Evolutionary conservation across 2,329 filamentous ascomycete genomes (phyloP).

Genomic region (Cercospora janseana): DNA sequence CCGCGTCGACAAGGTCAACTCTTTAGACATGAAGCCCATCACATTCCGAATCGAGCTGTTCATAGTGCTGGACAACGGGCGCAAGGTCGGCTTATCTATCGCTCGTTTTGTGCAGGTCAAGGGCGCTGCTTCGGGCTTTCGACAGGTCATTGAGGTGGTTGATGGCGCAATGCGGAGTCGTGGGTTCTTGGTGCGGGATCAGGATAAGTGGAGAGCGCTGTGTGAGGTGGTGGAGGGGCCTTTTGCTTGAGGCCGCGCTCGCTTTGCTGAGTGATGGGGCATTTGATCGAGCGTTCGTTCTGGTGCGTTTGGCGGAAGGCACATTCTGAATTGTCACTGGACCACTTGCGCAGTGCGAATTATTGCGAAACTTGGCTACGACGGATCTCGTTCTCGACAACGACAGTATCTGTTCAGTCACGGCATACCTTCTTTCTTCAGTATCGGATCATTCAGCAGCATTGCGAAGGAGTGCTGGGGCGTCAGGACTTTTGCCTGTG

Average conservation of each 20-base stretch:
- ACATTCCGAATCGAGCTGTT: slow-evolving; percentile 84
- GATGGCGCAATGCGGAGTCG: slow-evolving; percentile 65
- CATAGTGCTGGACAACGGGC: slow-evolving; percentile 82
- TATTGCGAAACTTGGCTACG: too few species aligned
- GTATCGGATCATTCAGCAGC: too few species aligned
- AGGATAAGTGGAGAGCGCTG: slow-evolving; percentile 46
- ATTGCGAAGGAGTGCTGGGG: too few species aligned
- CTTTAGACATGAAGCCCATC: slow-evolving; percentile 81
- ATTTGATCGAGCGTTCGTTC: too few species aligned
- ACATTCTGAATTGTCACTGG: too few species aligned
- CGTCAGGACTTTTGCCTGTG: too few species aligned
- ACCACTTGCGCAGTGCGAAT: too few species aligned
- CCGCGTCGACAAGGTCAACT: slow-evolving; percentile 72
- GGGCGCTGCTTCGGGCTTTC: slow-evolving; percentile 87
- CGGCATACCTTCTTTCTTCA: too few species aligned
- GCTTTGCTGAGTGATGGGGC: neutral
- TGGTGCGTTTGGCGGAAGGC: too few species aligned
- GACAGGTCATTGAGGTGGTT: slow-evolving; percentile 76
- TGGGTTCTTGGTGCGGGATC: slow-evolving; percentile 64
- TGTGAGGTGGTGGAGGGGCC: slow-evolving; percentile 41
- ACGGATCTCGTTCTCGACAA: too few species aligned
- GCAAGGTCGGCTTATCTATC: slow-evolving; percentile 71
- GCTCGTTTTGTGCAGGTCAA: slow-evolving; percentile 84
- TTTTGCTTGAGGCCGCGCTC: neutral
- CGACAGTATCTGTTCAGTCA: too few species aligned